Conservation (phyloP, 139 green algal genomes). For the Yamagishiella unicocca region DNA sequence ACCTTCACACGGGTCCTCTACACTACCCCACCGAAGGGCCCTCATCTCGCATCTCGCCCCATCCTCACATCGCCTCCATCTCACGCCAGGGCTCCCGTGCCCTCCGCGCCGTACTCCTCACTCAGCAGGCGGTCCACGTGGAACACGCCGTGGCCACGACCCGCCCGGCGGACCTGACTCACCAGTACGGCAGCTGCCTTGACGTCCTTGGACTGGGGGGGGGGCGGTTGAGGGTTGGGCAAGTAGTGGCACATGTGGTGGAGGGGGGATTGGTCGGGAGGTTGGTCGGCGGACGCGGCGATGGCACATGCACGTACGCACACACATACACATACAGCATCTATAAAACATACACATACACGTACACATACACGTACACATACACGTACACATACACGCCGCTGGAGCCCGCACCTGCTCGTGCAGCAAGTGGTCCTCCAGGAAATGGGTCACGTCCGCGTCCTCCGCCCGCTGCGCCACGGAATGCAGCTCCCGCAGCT, state of each 20-base stretch:
- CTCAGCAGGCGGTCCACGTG: slow-evolving; percentile 73
- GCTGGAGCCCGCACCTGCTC: slow-evolving; percentile 72
- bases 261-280: too few species aligned
- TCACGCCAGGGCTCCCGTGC: neutral
- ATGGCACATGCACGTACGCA: too few species aligned
- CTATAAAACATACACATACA: too few species aligned
- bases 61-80: neutral
- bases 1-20: neutral
- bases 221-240: too few species aligned
- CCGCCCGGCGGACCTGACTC: slow-evolving; percentile 83
- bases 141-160: slow-evolving; percentile 86
- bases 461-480: slow-evolving; percentile 73
- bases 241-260: too few species aligned
- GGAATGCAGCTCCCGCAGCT: slow-evolving; percentile 75
- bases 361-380: too few species aligned
- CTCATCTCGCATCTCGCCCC: neutral
- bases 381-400: too few species aligned
- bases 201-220: slow-evolving; percentile 67
- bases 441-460: slow-evolving; percentile 73
- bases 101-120: neutral
- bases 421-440: slow-evolving; percentile 70
- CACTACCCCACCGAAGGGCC: neutral
- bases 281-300: too few species aligned
- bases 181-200: slow-evolving; percentile 86
- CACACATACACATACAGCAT: too few species aligned